Evolutionary conservation across 2,329 filamentous ascomycete species (phyloP).

Genomic region (Aureobasidium sp.): DNA sequence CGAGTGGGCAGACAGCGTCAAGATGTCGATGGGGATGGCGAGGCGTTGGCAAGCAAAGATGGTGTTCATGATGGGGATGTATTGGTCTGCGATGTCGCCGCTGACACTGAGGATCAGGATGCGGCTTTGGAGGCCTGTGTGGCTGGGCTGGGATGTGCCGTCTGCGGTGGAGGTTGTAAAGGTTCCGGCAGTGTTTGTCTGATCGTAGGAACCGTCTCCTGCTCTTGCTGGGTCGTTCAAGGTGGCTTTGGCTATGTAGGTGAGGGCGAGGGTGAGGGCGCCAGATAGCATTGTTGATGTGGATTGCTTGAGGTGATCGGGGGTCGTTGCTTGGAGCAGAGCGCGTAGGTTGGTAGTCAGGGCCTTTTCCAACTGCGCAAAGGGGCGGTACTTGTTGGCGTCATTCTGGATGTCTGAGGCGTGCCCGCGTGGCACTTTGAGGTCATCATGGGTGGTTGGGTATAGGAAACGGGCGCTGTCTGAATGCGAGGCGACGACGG

Average conservation of each 20-base stretch:
- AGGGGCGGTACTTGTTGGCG: conserved; percentile 90
- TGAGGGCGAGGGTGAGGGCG: conserved; percentile 79
- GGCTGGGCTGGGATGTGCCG: conserved; percentile 30
- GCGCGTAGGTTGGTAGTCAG: conserved; percentile 66
- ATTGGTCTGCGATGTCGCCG: conserved; percentile 78
- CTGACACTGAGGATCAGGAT: conserved; percentile 89
- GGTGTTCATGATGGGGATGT: conserved; percentile 97
- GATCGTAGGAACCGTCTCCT: conserved; percentile 31
- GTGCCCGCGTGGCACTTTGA: conserved; percentile 20
- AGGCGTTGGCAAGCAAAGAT: conserved; percentile 92
- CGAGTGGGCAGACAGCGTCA: conserved; percentile 64
- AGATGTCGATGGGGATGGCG: conserved; percentile 83
- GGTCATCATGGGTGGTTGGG: conserved; percentile 43
- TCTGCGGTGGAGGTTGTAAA: conserved; percentile 49
- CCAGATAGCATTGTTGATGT: conserved; percentile 85
- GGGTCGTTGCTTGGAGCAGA: conserved; percentile 64
- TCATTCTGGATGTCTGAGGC: conserved; percentile 25
- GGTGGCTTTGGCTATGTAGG: conserved; percentile 80
- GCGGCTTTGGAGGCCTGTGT: conserved; percentile 59
- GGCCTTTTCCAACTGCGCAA: conserved; percentile 76
- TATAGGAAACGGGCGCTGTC: conserved; percentile 87
- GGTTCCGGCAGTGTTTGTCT: conserved; percentile 47
- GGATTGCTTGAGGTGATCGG: conserved; percentile 55
- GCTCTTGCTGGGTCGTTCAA: conserved; percentile 25
- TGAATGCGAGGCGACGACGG: conserved; percentile 82